phyloP scores from a whole-genome alignment of 1,139 yeast species.

The Nakaseomyces bracarensis region DNA sequence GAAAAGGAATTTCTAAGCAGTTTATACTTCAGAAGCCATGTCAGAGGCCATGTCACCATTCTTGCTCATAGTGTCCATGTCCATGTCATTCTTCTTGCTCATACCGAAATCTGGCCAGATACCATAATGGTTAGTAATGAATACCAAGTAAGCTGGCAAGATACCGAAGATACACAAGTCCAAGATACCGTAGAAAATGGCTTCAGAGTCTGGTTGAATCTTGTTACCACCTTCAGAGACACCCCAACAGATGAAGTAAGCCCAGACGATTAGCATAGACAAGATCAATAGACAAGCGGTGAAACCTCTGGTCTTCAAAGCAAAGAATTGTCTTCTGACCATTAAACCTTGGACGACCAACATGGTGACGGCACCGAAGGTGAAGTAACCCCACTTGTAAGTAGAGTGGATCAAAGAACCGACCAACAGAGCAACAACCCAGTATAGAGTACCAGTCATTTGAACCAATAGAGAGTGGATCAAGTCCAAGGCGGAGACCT shows the following conservation, averaged over 20 bases:
- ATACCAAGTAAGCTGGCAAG: conserved; percentile 33
- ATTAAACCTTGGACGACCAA: conserved; percentile 36
- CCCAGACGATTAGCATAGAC: conserved; percentile 30
- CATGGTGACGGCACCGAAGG: conserved; percentile 34
- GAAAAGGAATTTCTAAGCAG: neutral
- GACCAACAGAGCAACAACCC: conserved; percentile 42
- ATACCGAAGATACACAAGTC: conserved; percentile 43
- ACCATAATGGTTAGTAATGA: conserved; percentile 12
- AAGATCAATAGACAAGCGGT: conserved; percentile 13
- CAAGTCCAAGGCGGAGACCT: conserved; percentile 17
- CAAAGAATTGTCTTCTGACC: conserved; percentile 17
- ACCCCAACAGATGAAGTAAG: conserved; percentile 57
- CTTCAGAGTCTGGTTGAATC: conserved; percentile 59
- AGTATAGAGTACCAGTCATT: conserved; percentile 33
- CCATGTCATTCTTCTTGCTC: conserved; percentile 10
- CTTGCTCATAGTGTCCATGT: neutral
- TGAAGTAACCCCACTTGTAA: conserved; percentile 52
- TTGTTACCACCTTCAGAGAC: conserved; percentile 60
- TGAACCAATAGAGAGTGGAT: conserved; percentile 27
- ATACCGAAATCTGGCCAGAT: conserved; percentile 14
- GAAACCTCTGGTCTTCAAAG: conserved; percentile 15
- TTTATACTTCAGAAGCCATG: neutral
- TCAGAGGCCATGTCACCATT: conserved; percentile 5
- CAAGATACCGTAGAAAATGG: conserved; percentile 55
- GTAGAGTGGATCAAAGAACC: conserved; percentile 41